These are phyloP conservation scores for Colletotrichum liriopes DNA, from an alignment of 2,329 filamentous ascomycete genomes.

Conservation along the genomic window DNA sequence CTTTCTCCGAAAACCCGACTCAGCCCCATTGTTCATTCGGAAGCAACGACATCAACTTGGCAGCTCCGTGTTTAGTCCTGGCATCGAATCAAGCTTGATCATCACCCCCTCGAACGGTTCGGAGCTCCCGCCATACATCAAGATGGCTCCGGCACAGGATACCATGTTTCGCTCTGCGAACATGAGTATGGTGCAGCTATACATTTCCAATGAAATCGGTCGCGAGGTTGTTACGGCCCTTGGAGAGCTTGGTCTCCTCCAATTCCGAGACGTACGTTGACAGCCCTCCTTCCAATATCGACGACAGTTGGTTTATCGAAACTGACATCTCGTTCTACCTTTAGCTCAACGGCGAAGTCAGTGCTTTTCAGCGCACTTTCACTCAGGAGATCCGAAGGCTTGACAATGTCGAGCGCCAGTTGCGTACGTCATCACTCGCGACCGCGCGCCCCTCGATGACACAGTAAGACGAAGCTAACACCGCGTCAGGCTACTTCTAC, in stretches of 20 bases:
- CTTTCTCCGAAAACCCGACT: not conserved
- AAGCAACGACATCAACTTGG: conserved; percentile 46
- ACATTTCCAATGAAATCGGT: conserved; percentile 98
- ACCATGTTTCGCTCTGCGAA: conserved; percentile 99
- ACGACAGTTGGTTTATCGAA: conserved; percentile 17
- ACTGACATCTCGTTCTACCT: conserved; percentile 44
- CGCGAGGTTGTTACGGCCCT: conserved; percentile 97
- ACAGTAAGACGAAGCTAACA: conserved; percentile 50
- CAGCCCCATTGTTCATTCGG: conserved; percentile 29
- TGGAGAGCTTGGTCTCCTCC: conserved; percentile 95
- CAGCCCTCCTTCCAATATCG: conserved; percentile 39
- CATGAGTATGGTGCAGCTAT: conserved; percentile 99
- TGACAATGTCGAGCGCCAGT: conserved; percentile 97
- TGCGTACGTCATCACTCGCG: conserved; percentile 75
- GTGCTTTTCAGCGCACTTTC: conserved; percentile 96
- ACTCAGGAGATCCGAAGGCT: conserved; percentile 97
- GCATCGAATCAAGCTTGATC: conserved; percentile 42
- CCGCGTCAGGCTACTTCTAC: conserved; percentile 85
- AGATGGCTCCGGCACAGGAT: conserved; percentile 81
- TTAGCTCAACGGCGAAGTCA: conserved; percentile 92
- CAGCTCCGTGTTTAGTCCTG: conserved; percentile 39
- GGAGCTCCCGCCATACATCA: conserved; percentile 49
- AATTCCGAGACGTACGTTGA: conserved; percentile 92
- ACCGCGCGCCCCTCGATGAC: conserved; percentile 5
- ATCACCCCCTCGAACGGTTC: conserved; percentile 35